These are phyloP conservation scores for Vitis hybrid DNA, from an alignment of 177 flowering plant species.

Conservation along the genomic window DNA sequence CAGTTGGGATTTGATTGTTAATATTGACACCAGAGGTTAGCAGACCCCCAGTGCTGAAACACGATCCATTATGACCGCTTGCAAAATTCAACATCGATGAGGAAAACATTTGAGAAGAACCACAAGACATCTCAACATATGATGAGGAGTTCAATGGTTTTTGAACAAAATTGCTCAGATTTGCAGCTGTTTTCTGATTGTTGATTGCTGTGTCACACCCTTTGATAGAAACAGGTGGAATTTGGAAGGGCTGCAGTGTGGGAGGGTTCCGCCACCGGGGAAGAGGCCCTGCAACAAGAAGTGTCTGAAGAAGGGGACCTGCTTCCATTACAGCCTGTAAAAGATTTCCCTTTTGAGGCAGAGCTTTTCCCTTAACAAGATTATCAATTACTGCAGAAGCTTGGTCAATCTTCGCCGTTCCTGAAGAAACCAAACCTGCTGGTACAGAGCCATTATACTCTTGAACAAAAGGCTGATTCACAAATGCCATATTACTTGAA, in stretches of 20 bases:
- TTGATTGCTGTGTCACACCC: slow-evolving; percentile 15
- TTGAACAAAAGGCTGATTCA: slow-evolving; percentile 24
- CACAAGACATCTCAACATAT: slow-evolving; percentile 22
- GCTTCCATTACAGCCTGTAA: slow-evolving; percentile 73
- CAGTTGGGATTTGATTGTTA: slow-evolving; percentile 13
- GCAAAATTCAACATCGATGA: slow-evolving; percentile 34
- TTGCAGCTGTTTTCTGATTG: slow-evolving; percentile 11
- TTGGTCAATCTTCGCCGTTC: slow-evolving; percentile 22
- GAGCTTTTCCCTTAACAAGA: slow-evolving; percentile 38
- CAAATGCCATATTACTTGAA: slow-evolving; percentile 23
- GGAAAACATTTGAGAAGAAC: slow-evolving; percentile 25
- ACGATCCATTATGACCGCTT: slow-evolving; percentile 17
- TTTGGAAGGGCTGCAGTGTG: slow-evolving; percentile 44
- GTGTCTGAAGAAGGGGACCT: slow-evolving; percentile 79
- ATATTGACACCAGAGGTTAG: slow-evolving; percentile 15
- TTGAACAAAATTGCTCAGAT: neutral
- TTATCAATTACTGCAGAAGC: slow-evolving; percentile 35
- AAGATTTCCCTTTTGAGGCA: slow-evolving; percentile 73
- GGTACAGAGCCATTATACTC: slow-evolving; percentile 14
- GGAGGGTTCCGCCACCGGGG: slow-evolving; percentile 96
- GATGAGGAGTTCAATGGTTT: slow-evolving; percentile 13
- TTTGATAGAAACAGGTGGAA: slow-evolving; percentile 53
- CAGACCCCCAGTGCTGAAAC: slow-evolving; percentile 9
- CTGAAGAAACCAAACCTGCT: slow-evolving; percentile 12
- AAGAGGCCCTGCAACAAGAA: slow-evolving; percentile 79